A percentile compares a stretch with the other conserved stretches of the same genome.
Conservation (phyloP, 1,284 basidiomycete species). For the Malassezia obtusa region DNA sequence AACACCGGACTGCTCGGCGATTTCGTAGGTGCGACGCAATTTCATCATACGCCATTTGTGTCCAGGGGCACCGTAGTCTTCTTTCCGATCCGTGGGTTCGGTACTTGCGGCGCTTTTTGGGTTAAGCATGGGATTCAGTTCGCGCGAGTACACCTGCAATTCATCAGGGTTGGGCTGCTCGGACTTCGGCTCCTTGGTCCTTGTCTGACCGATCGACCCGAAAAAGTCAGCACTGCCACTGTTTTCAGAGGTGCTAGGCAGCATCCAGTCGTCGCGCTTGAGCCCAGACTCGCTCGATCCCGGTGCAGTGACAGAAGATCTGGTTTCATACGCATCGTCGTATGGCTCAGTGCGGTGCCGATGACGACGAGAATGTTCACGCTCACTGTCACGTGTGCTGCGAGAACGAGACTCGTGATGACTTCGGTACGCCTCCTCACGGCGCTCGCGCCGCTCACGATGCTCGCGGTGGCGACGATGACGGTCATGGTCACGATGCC, state of each 20-base stretch:
- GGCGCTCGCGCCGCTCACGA: background rate
- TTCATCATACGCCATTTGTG: conserved; percentile 98
- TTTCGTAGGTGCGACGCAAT: conserved; percentile 74
- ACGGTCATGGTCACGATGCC: background rate
- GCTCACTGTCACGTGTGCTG: background rate
- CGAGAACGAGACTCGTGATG: background rate
- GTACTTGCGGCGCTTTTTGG: background rate
- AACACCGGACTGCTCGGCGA: conserved; percentile 68
- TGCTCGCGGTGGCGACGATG: background rate
- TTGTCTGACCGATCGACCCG: conserved; percentile 65
- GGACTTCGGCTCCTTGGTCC: conserved; percentile 52
- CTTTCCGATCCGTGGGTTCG: background rate
- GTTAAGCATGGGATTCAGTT: conserved; percentile 66
- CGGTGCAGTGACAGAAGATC: background rate
- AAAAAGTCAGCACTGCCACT: conserved; percentile 51
- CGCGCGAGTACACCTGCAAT: conserved; percentile 55
- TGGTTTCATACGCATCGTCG: too few relatives aligned
- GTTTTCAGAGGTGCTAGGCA: conserved; percentile 52
- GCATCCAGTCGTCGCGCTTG: conserved; percentile 82
- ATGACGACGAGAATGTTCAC: background rate
- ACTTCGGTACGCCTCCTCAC: background rate
- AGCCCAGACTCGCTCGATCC: conserved; percentile 27
- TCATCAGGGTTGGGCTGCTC: conserved; percentile 63
- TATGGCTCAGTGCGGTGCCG: conserved; percentile 1
- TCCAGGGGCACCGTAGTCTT: conserved; percentile 65